These are phyloP conservation scores for Gnaphalium uliginosum DNA, from an alignment of 129 eudicot species.

Conservation along the genomic window DNA sequence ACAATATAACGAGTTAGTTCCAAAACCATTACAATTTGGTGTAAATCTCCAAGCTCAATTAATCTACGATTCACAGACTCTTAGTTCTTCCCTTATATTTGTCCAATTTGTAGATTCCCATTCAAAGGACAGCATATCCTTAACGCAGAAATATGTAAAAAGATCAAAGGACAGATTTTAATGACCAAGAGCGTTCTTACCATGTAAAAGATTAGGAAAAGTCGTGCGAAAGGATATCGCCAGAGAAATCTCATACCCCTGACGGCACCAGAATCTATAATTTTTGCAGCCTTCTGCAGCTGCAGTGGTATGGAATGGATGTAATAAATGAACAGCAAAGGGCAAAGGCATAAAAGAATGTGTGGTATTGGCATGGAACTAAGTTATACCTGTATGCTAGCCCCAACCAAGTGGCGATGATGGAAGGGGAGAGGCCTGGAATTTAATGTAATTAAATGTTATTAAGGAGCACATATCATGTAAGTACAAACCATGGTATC, in stretches of 20 bases:
- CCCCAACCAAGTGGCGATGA: constrained; percentile 92
- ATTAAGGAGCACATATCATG: constrained; percentile 2
- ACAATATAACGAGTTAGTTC: constrained; percentile 14
- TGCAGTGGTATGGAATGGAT: constrained; percentile 35
- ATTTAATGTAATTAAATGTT: constrained; percentile 8
- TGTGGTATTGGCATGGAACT: constrained; percentile 9
- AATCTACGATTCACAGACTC: neutral
- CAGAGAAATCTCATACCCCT: constrained; percentile 91
- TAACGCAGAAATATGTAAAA: constrained; percentile 1
- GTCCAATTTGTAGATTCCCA: neutral
- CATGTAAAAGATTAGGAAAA: constrained; percentile 80
- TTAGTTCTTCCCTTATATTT: constrained; percentile 2
- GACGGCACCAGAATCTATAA: constrained; percentile 89
- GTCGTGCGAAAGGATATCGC: constrained; percentile 96
- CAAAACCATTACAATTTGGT: constrained; percentile 5
- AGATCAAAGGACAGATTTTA: neutral
- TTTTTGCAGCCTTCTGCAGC: constrained; percentile 95
- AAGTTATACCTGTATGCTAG: constrained; percentile 78
- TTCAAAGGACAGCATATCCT: constrained; percentile 2
- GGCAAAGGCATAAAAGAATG: constrained; percentile 4
- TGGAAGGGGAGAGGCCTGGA: constrained; percentile 96
- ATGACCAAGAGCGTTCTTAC: constrained; percentile 34
- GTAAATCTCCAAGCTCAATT: neutral
- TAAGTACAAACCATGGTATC: neutral
- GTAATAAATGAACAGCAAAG: constrained; percentile 14